Evolutionary conservation across 495 filamentous ascomycete species (phyloP).

Genomic region (Geoglossum glabrum): DNA sequence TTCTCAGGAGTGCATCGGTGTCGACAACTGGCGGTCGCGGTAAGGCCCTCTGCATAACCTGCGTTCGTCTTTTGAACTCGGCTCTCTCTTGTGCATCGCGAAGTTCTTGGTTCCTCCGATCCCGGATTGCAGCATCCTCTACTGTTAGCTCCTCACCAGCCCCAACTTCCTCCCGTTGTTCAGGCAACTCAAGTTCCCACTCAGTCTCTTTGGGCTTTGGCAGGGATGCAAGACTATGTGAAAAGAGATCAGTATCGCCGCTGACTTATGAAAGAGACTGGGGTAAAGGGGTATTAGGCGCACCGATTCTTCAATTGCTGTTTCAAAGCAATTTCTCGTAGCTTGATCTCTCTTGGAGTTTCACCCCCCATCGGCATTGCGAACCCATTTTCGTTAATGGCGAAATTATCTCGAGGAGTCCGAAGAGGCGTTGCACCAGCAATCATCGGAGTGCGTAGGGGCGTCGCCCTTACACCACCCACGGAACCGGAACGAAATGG

Average conservation of each 20-base stretch:
- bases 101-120: slow-evolving; percentile 46
- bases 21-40: slow-evolving; percentile 63
- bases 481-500: slow-evolving; percentile 49
- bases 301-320: slow-evolving; percentile 39
- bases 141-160: slow-evolving; percentile 32
- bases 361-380: slow-evolving; percentile 48
- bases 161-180: slow-evolving; percentile 49
- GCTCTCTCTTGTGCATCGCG: slow-evolving; percentile 50
- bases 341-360: slow-evolving; percentile 58
- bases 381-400: slow-evolving; percentile 48
- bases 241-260: neutral
- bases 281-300: neutral
- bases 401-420: slow-evolving; percentile 77
- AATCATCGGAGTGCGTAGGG: slow-evolving; percentile 31
- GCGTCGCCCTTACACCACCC: slow-evolving; percentile 52
- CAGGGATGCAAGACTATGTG: slow-evolving; percentile 46
- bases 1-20: slow-evolving; percentile 42
- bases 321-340: slow-evolving; percentile 49
- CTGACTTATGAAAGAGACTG: neutral
- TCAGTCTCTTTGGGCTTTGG: slow-evolving; percentile 84
- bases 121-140: slow-evolving; percentile 72
- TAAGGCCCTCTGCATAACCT: slow-evolving; percentile 68
- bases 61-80: slow-evolving; percentile 68
- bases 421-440: slow-evolving; percentile 74
- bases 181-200: slow-evolving; percentile 80